Conservation (phyloP, 1,139 yeast species). For the Scheffersomyces segobiensis region DNA sequence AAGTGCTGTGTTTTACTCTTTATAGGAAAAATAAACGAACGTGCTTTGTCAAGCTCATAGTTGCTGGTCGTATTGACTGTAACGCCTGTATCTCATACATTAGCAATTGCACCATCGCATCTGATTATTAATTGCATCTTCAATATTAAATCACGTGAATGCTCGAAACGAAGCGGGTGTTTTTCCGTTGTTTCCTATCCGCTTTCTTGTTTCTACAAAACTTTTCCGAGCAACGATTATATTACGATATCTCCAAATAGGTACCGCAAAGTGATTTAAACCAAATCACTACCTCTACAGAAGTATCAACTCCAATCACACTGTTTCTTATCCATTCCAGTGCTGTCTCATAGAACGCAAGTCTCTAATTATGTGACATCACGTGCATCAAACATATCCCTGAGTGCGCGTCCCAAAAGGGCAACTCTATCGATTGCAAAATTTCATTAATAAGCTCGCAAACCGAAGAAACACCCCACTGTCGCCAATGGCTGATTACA, state of each 20-base stretch:
- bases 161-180: neutral
- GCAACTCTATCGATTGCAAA: neutral
- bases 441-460: neutral
- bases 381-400: neutral
- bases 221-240: neutral
- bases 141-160: neutral
- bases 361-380: neutral
- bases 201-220: neutral
- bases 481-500: neutral
- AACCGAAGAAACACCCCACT: neutral
- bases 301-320: too few relatives aligned
- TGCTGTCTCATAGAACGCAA: neutral
- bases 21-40: neutral
- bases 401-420: neutral
- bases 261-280: neutral
- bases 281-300: neutral
- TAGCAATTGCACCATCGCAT: neutral
- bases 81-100: neutral
- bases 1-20: neutral
- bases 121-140: neutral
- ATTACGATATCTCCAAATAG: neutral
- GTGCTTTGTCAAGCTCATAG: neutral
- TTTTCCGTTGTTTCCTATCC: neutral
- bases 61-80: neutral
- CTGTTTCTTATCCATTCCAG: too few relatives aligned